Evolutionary conservation across 2,329 filamentous ascomycete species (phyloP), one percentile per base, ranked within the genome.

Genomic region (Claviceps capensis): DNA sequence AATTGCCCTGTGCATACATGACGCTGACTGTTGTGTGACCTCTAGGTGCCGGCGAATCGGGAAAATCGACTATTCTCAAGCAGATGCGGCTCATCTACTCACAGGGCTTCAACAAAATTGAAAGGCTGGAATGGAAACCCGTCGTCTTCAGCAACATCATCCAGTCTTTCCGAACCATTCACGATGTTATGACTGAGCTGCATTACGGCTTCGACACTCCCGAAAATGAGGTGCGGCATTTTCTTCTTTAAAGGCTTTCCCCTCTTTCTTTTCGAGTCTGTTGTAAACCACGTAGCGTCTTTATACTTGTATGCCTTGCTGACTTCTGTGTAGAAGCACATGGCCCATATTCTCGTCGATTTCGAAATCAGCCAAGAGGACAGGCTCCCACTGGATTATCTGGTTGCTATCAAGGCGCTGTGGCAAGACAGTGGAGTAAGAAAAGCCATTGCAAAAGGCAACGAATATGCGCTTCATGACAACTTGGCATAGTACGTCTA

Each of bases 51-150:
- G 91, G 91, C 65, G 91, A 97, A 86, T 70, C 69, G 46, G 69
- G 91, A 58, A 97, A 97, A 71, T 96, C 91, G 8, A 97, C 91
- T 1, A 90, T 97, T 54, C 80, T 97, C 58, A 97, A 97, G 74
- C 91, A 97, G 75, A 97, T 98, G 93, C 91, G 91, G 68, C 83
- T 98, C 69, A 96, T 98, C 61, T 93, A 97, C 67, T 83, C 88
- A 14, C 83, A 89, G 67, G 91, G 93, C 49, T 97, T 97, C 72
- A 88, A 82, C 63, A 86, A 87, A 62, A 82, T 81, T 57, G 93
- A 97, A 68, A 87, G 89, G 67, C 82, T 94, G 58, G 88, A 96
- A 74, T 95, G 88, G 78, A 89, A 93, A 61, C 86, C 89, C 16
- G 90, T 96, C 62, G 90, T 97, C 59, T 97, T 96, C 70, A 90